These are phyloP conservation scores for Phytomonas francai DNA, from an alignment of 208 protist species.

Conservation along the genomic window DNA sequence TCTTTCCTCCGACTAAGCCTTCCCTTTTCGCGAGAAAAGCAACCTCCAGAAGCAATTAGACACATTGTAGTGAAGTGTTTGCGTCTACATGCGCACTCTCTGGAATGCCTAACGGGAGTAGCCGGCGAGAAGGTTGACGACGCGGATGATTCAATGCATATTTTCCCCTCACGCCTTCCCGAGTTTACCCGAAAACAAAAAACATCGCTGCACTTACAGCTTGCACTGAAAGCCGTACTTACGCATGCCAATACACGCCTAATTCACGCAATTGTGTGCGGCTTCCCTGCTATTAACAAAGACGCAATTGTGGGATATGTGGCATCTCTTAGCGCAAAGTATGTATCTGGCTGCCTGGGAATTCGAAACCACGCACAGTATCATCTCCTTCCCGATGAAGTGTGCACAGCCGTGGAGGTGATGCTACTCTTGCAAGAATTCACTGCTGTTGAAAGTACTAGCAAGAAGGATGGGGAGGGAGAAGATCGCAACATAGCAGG, in stretches of 20 bases:
- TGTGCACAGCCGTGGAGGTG: constrained; percentile 43
- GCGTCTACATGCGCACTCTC: constrained; percentile 2
- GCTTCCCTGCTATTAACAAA: constrained; percentile 7
- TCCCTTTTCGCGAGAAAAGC: background rate
- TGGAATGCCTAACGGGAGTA: background rate
- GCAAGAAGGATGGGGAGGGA: background rate
- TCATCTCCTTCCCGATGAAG: constrained; percentile 35
- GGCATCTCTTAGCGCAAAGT: constrained; percentile 19
- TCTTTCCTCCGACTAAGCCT: constrained; percentile 11
- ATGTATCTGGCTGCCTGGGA: constrained; percentile 27
- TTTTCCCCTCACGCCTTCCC: constrained; percentile 2
- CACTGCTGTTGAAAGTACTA: background rate
- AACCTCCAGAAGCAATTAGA: background rate
- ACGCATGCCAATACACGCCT: constrained; percentile 37
- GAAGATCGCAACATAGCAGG: background rate
- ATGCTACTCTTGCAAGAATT: constrained; percentile 25
- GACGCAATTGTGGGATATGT: constrained; percentile 23
- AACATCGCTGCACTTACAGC: constrained; percentile 7
- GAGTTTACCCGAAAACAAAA: too few species aligned
- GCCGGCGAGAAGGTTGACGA: background rate
- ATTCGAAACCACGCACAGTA: constrained; percentile 13
- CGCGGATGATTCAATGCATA: background rate
- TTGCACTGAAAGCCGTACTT: constrained; percentile 20
- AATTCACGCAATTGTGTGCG: constrained; percentile 12
- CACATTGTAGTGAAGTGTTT: background rate